These are phyloP conservation scores for Aspergillus jensenii DNA, from an alignment of 2,329 filamentous ascomycete species.

Conservation along the genomic window DNA sequence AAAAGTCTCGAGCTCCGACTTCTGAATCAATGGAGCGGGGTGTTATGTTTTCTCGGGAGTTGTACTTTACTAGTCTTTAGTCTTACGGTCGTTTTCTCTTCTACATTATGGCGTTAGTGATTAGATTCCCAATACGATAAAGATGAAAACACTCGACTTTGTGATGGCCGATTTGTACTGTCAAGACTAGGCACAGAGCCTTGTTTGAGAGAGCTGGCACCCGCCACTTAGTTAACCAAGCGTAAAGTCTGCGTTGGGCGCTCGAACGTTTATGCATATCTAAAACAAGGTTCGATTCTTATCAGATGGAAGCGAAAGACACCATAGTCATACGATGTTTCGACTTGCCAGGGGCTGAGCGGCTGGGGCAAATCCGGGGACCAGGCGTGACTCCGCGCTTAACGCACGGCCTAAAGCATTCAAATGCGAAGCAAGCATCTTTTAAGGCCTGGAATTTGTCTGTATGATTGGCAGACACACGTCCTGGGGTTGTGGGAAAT, in stretches of 20 bases:
- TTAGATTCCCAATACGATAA: conserved; percentile 11
- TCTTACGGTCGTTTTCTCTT: conserved; percentile 5
- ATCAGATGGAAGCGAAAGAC: conserved; percentile 3
- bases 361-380: background rate
- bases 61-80: conserved; percentile 13
- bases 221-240: background rate
- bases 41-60: conserved; percentile 1
- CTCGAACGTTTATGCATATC: conserved; percentile 3
- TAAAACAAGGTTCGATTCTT: conserved; percentile 4
- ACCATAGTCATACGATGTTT: background rate
- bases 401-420: background rate
- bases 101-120: conserved; percentile 10
- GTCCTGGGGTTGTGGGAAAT: background rate
- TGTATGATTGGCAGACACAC: too few relatives aligned
- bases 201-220: too few relatives aligned
- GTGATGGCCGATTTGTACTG: background rate
- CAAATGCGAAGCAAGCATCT: background rate
- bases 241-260: too few relatives aligned
- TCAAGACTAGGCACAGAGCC: background rate
- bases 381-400: too few relatives aligned
- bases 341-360: background rate
- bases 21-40: conserved; percentile 5
- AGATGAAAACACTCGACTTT: background rate
- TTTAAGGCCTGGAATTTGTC: background rate
- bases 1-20: conserved; percentile 9